Evolutionary conservation across 179 eudicot genomes (phyloP), one percentile per base, ranked within the genome.

Genomic region (Beta corolliflora): DNA sequence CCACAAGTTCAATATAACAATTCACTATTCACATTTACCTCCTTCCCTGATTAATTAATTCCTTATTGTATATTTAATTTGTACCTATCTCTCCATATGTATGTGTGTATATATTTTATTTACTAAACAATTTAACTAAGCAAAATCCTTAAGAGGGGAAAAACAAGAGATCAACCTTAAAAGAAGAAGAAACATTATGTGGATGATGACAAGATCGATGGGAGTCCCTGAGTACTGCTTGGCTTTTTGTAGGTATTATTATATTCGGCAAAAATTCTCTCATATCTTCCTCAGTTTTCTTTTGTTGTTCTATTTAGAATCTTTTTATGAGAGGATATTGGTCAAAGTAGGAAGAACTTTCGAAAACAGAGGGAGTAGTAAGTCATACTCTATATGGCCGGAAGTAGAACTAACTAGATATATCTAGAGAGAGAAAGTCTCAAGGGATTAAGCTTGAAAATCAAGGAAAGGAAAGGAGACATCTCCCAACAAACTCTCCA

Each of bases 401-500:
- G 15, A 31, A 11, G 15, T 73, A 36, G 45, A 52, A 46, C 5
- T n/a, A 3, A 5, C 60, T 72, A 72, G 60, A n/a, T n/a, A 72
- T 19, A 16, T 4, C 31, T 14, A 78, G 50, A 45, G 63, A 52
- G 21, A 8, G 31, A 36, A 75, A 18, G 19, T 8, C 23, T 5
- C 9, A 18, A 11, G 41, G 1, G 15, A 60, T 71, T 59, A 83
- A 74, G 76, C 79, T 72, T 83, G 85, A 69, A 83, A 83, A 54
- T 83, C 85, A 83, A 83, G 82, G 82, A 65, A 83, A 46, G 85
- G 82, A 69, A 78, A 75, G 52, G 85, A 77, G 50, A 79, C 82
- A 73, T 83, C 85, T 58, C 85, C 85, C 78, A 83, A 79, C 82
- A 83, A 83, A 79, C 81, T 79, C 79, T 83, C 85, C 73, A 83